These are phyloP conservation scores for Bisporella sp. DNA, from an alignment of 2,329 filamentous ascomycete genomes.

Conservation along the genomic window DNA sequence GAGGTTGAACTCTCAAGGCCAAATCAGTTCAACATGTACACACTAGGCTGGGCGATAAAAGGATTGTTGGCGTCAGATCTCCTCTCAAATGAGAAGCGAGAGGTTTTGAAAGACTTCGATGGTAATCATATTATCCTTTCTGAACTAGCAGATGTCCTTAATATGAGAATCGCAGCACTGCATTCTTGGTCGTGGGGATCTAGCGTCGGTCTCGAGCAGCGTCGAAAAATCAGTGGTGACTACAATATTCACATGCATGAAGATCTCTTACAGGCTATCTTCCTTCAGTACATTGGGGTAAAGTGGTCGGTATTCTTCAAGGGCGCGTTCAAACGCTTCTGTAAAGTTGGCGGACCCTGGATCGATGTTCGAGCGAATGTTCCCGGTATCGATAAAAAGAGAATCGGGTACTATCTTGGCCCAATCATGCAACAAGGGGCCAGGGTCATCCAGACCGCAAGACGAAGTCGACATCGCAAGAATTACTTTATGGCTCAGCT, in stretches of 20 bases:
- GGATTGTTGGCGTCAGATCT: slow-evolving; percentile 43
- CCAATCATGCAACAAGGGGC: too few species aligned
- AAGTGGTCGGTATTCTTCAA: slow-evolving; percentile 43
- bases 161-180: slow-evolving; percentile 45
- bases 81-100: slow-evolving; percentile 43
- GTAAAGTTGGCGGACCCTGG: slow-evolving; percentile 19
- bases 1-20: slow-evolving; percentile 16
- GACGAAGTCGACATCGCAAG: slow-evolving; percentile 9
- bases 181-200: slow-evolving; percentile 44
- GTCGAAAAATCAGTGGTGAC: slow-evolving; percentile 48
- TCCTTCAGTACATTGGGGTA: slow-evolving; percentile 47
- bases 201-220: slow-evolving; percentile 40
- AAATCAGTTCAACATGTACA: too few species aligned
- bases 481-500: slow-evolving; percentile 16
- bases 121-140: slow-evolving; percentile 40
- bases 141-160: slow-evolving; percentile 45
- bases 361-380: slow-evolving; percentile 7
- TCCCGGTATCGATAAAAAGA: neutral
- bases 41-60: slow-evolving; percentile 27
- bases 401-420: slow-evolving; percentile 7
- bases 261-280: slow-evolving; percentile 47
- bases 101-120: slow-evolving; percentile 42
- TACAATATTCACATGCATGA: slow-evolving; percentile 55
- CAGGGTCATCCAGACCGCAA: too few species aligned
- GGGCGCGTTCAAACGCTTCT: slow-evolving; percentile 28